Evolutionary conservation across 2,329 filamentous ascomycete species (phyloP).

Genomic region (Purpureocillium lavendulum): DNA sequence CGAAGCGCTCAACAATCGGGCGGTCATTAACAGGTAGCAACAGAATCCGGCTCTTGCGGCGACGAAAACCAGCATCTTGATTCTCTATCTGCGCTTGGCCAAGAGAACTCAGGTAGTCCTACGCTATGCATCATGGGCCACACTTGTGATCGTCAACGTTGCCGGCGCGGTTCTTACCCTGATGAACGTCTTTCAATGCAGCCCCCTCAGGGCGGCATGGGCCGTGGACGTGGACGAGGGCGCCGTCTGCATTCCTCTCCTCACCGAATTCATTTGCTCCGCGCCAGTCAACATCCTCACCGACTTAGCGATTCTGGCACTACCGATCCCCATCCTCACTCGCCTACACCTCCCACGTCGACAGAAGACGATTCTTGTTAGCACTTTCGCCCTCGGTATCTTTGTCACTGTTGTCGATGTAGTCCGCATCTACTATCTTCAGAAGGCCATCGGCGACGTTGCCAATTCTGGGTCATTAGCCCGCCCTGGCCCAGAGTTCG

Average conservation of each 20-base stretch:
- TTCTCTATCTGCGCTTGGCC: constrained; percentile 81
- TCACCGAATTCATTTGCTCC: constrained; percentile 61
- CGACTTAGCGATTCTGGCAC: constrained; percentile 76
- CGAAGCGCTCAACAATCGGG: too few relatives aligned
- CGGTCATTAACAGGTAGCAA: too few relatives aligned
- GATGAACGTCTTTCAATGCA: constrained; percentile 81
- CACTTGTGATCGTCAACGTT: constrained; percentile 68
- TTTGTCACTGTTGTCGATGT: constrained; percentile 87
- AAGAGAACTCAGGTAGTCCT: constrained; percentile 70
- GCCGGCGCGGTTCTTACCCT: constrained; percentile 74
- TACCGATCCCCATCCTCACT: constrained; percentile 83
- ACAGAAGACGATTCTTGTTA: constrained; percentile 79
- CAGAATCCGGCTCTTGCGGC: constrained; percentile 85
- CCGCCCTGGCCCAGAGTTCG: constrained; percentile 32
- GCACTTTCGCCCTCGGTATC: constrained; percentile 79
- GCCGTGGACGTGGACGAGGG: constrained; percentile 20
- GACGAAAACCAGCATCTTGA: constrained; percentile 84
- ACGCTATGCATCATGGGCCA: constrained; percentile 72
- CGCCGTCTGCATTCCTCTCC: constrained; percentile 52
- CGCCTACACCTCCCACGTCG: constrained; percentile 75
- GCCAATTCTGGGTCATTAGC: constrained; percentile 31
- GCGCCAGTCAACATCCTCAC: constrained; percentile 89
- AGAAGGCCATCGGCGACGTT: constrained; percentile 66
- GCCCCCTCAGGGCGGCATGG: constrained; percentile 65
- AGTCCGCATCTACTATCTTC: constrained; percentile 81